Evolutionary conservation across 345 rosid species (phyloP).

Genomic region (Syzygium aqueum): DNA sequence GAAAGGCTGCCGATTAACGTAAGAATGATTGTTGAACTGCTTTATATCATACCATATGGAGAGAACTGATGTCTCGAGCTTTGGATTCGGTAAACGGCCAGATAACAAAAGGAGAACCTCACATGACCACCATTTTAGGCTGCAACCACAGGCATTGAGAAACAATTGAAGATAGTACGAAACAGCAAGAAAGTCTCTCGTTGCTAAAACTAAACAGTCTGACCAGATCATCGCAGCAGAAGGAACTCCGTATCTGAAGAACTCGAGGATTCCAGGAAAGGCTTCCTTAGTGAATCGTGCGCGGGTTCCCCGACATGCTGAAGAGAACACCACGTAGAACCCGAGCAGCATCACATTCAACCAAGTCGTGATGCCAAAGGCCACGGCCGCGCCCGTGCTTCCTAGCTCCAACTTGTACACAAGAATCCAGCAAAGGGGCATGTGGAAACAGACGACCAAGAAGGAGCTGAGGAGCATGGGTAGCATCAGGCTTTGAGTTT

Average conservation of each 20-base stretch:
- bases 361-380: slow-evolving; percentile 34
- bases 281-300: slow-evolving; percentile 7
- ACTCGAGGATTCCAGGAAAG: slow-evolving; percentile 12
- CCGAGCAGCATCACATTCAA: slow-evolving; percentile 23
- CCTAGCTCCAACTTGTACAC: slow-evolving; percentile 19
- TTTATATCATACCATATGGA: slow-evolving; percentile 36
- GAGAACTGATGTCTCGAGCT: slow-evolving; percentile 58
- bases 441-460: slow-evolving; percentile 10
- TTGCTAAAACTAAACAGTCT: not conserved
- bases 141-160: slow-evolving; percentile 1
- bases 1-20: not conserved
- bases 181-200: not conserved
- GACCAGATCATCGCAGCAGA: slow-evolving; percentile 49
- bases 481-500: slow-evolving; percentile 18
- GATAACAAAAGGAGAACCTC: slow-evolving; percentile 43
- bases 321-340: slow-evolving; percentile 18
- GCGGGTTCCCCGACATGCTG: slow-evolving; percentile 28
- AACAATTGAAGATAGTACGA: not conserved
- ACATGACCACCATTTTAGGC: slow-evolving; percentile 66
- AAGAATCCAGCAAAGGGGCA: slow-evolving; percentile 21
- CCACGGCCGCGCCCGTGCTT: slow-evolving; percentile 28
- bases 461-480: slow-evolving; percentile 21
- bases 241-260: slow-evolving; percentile 28
- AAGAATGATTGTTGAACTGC: not conserved
- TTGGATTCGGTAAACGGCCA: slow-evolving; percentile 47